Base-by-base conservation (phyloP, 2,329 filamentous ascomycete species). In the Penicillium oxalicum region DNA sequence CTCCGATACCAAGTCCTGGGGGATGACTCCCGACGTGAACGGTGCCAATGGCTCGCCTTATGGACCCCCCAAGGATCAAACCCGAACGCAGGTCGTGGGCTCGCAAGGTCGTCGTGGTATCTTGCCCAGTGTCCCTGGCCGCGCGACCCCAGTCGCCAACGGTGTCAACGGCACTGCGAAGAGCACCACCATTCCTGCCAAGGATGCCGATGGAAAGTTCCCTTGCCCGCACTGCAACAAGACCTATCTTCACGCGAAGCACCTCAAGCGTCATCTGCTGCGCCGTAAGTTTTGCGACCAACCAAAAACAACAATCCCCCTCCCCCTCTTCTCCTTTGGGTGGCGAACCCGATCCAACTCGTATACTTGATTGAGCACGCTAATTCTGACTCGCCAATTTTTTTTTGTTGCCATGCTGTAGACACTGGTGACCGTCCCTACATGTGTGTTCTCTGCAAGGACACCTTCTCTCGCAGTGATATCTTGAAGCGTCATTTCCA, bases 401-500 rank as follows among this genome's bases (percentile, higher is more conserved):
- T 7, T 12, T 4, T 40, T 29, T 13, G 4, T 37, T 47, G 39
- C 40, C 18, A 18, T 18, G 18, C 18, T 18, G 18, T 62, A 95
- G 91, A 98, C 76, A 97, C 93, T 53, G 93, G 93, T 64, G 91
- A 97, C 70, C 88, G 93, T 58, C 93, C 93, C 49, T 98, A 98
- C 76, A 94, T 94, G 83, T 98, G 93, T 74, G 88, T 95, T 58
- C 79, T 98, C 44, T 98, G 93, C 78, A 90, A 93, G 70, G 93
- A 97, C 72, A 97, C 91, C 32, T 98, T 98, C 73, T 95, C 89
- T 42, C 86, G 93, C 69, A 95, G 90, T 78, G 93, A 98, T 68
- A 97, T 98, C 58, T 76, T 98, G 63, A 98, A 98, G 78, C 88
- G 93, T 57, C 93, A 98, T 74, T 98, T 97, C 74, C 91, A 96